Evolutionary conservation across 768 basidiomycete genomes (phyloP).

Genomic region (Auriscalpium orientale): DNA sequence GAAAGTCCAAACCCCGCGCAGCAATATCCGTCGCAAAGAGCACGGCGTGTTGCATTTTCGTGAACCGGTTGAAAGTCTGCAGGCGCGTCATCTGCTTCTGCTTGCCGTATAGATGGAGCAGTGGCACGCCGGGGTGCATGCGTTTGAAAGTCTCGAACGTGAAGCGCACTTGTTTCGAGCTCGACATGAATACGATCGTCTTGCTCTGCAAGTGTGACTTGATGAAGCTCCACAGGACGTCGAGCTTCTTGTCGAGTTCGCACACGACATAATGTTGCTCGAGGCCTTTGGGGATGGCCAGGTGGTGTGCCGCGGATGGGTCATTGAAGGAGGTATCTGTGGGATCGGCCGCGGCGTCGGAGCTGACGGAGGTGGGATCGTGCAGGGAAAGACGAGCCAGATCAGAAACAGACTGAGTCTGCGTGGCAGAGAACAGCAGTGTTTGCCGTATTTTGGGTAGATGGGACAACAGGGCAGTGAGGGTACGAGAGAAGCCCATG

Average conservation of each 20-base stretch:
- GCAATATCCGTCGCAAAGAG: constrained; percentile 96
- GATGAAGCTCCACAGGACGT: constrained; percentile 90
- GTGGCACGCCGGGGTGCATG: constrained; percentile 87
- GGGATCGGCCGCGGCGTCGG: constrained; percentile 25
- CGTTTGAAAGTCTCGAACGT: constrained; percentile 93
- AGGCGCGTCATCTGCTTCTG: constrained; percentile 91
- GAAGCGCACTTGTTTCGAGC: constrained; percentile 96
- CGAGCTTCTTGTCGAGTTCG: constrained; percentile 80
- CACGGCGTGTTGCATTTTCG: constrained; percentile 71
- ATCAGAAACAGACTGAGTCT: constrained; percentile 82
- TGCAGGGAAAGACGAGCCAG: constrained; percentile 86
- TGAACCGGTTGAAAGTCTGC: constrained; percentile 78
- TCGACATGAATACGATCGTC: constrained; percentile 88
- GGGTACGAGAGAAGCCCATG: constrained; percentile 87
- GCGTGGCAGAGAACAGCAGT: constrained; percentile 93
- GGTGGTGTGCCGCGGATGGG: constrained; percentile 32
- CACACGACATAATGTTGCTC: constrained; percentile 87
- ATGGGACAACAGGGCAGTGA: constrained; percentile 87
- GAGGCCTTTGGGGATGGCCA: constrained; percentile 64
- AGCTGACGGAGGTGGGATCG: constrained; percentile 68
- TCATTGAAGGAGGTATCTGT: constrained; percentile 24
- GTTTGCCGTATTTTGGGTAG: constrained; percentile 91
- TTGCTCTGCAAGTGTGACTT: constrained; percentile 90
- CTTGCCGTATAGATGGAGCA: constrained; percentile 94
- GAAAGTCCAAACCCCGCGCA: constrained; percentile 93